Evolutionary conservation across 371 early-diverging fungal genomes (phyloP), one percentile per base, ranked within the genome.

Genomic region (Circinella minor): DNA sequence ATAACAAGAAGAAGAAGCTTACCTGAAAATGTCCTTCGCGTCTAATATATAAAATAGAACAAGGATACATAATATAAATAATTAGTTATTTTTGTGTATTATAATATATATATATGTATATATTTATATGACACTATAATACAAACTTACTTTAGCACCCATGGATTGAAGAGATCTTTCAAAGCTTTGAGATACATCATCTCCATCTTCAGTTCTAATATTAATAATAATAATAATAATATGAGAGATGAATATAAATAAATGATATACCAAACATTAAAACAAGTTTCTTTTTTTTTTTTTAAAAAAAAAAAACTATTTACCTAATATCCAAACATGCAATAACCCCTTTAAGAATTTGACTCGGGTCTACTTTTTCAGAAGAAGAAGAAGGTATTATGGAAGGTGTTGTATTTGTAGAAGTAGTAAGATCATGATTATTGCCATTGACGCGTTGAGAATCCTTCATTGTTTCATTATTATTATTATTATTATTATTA

Each of bases 161-260:
- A 84, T 80, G 1, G 79, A 74, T 36, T 80, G 79, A 51, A 84
- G 67, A 14, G 79, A 74, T 36, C 70, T 62, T 65, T 84, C 84
- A 73, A 81, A 81, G 65, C 75, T 80, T 59, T 73, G 67, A 15
- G 84, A 81, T 10, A 81, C 84, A 73, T 84, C 82, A 43, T 80
- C 81, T 3, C 82, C 84, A 61, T 84, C 84, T 36, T 84, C 84
- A 0, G 84, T 84, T 63, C 84, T 84, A 63, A 17, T 48, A n/a
- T 36, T 3, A 38, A 51, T 6, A 46, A 36, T 27, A 27, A 27
- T 84, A 63, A 20, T 48, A n/a, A 37, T 3, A 36, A 51, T 6
- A 46, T 20, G 43, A 43, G 11, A 43, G 17, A 13, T 46, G 36
- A 39, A 55, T 61, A 51, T 36, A 66, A 13, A 20, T 43, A 67